phyloP scores from a whole-genome alignment of 2,329 filamentous ascomycete species.

The Parafenestella ontariensis region DNA sequence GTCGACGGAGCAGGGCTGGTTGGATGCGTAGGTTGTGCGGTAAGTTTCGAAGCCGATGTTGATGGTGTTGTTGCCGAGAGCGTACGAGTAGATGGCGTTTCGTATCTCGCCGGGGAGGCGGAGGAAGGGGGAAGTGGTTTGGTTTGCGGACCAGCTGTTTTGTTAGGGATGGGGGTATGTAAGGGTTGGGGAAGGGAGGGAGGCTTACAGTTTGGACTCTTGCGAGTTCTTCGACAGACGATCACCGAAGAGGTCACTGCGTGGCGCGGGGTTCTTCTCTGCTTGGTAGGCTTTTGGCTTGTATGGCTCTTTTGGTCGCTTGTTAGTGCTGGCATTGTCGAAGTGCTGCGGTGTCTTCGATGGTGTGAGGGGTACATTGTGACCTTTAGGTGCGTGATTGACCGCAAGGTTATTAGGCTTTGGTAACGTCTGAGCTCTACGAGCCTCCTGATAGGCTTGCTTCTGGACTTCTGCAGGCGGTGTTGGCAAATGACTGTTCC shows the following conservation, averaged over 20 bases:
- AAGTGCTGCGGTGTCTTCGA: slow-evolving; percentile 12
- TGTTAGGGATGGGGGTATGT: background rate
- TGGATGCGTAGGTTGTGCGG: background rate
- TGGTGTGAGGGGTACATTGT: slow-evolving; percentile 4
- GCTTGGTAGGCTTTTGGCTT: slow-evolving; percentile 20
- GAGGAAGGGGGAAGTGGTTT: slow-evolving; percentile 30
- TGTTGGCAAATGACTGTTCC: slow-evolving; percentile 25
- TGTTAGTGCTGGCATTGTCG: slow-evolving; percentile 13
- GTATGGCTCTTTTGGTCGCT: slow-evolving; percentile 16
- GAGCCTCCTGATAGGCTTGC: slow-evolving; percentile 10
- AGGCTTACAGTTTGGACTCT: slow-evolving; percentile 23
- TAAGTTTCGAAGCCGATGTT: slow-evolving; percentile 34
- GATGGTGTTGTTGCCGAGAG: slow-evolving; percentile 35
- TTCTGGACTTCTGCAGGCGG: slow-evolving; percentile 28
- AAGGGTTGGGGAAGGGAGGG: background rate
- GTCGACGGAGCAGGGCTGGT: background rate
- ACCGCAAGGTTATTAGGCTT: background rate
- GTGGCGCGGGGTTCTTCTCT: slow-evolving; percentile 5
- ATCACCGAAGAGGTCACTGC: slow-evolving; percentile 4
- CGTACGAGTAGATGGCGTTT: slow-evolving; percentile 27
- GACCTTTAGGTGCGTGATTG: background rate
- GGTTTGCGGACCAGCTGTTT: slow-evolving; percentile 33
- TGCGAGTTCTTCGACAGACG: slow-evolving; percentile 15
- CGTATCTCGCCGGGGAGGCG: slow-evolving; percentile 33
- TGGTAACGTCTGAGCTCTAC: background rate